A percentile compares a stretch with the other conserved stretches of the same genome.
Conservation (phyloP, 441 rosid genomes). For the Eugenia klotzschiana region DNA sequence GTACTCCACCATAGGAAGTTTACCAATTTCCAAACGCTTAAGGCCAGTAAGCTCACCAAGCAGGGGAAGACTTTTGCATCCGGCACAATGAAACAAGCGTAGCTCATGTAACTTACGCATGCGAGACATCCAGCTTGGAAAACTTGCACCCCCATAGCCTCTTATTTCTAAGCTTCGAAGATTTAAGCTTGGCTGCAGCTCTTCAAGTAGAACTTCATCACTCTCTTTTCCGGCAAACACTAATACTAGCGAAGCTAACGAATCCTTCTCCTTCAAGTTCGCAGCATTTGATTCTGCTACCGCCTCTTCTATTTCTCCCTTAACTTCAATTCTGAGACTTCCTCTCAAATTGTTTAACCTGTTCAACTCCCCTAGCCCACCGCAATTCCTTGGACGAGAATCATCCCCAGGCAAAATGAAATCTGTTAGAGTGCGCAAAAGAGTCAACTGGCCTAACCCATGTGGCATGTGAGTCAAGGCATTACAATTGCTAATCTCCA, state of each 20-base stretch:
- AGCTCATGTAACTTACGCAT: neutral
- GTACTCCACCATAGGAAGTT: rapidly evolving
- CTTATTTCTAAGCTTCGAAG: neutral
- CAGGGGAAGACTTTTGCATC: neutral
- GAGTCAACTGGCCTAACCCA: neutral
- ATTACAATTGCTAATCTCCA: neutral
- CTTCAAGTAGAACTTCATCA: rapidly evolving
- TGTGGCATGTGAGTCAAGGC: neutral
- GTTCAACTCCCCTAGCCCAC: neutral
- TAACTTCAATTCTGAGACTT: neutral
- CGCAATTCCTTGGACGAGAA: rapidly evolving
- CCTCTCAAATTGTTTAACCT: neutral
- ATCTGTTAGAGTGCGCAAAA: rapidly evolving
- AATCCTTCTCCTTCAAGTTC: neutral
- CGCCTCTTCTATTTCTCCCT: rapidly evolving
- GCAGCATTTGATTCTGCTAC: rapidly evolving
- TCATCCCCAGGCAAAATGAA: neutral
- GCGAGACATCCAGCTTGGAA: neutral
- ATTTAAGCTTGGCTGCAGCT: neutral
- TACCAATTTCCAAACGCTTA: neutral
- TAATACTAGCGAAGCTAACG: neutral
- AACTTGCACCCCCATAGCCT: neutral
- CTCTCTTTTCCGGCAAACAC: rapidly evolving
- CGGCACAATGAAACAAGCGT: neutral
- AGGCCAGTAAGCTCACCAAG: neutral